These are phyloP conservation scores for Exophiala sideris DNA, from an alignment of 2,329 filamentous ascomycete species.

Conservation along the genomic window DNA sequence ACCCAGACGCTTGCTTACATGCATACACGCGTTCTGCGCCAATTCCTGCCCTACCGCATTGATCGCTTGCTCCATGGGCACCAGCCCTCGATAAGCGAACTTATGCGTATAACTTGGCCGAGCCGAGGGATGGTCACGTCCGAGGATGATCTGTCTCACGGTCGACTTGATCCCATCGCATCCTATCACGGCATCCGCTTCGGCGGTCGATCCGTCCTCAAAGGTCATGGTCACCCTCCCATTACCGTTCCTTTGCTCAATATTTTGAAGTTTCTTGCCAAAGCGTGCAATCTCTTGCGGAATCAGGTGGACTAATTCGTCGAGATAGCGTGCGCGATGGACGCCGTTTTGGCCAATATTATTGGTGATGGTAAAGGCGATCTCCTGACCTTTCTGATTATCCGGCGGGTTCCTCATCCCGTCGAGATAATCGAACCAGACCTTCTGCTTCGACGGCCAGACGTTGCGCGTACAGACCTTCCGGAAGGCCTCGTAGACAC, in stretches of 20 bases:
- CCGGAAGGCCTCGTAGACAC: slow-evolving; percentile 41
- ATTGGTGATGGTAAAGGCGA: slow-evolving; percentile 40
- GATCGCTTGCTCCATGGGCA: slow-evolving; percentile 56
- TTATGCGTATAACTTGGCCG: slow-evolving; percentile 49
- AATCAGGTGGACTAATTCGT: slow-evolving; percentile 48
- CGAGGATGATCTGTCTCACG: slow-evolving; percentile 53
- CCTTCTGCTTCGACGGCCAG: slow-evolving; percentile 34
- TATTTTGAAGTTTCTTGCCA: slow-evolving; percentile 36
- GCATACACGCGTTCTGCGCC: slow-evolving; percentile 43
- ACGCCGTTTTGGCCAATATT: slow-evolving; percentile 32
- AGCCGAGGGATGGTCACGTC: slow-evolving; percentile 41
- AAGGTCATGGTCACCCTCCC: slow-evolving; percentile 41
- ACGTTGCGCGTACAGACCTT: slow-evolving; percentile 32
- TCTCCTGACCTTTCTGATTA: slow-evolving; percentile 35
- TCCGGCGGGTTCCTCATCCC: slow-evolving; percentile 29
- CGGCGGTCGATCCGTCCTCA: slow-evolving; percentile 41
- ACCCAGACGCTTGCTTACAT: slow-evolving; percentile 16
- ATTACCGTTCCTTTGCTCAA: slow-evolving; percentile 9
- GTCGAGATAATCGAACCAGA: slow-evolving; percentile 44
- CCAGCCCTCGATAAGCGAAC: slow-evolving; percentile 59
- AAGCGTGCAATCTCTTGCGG: slow-evolving; percentile 42
- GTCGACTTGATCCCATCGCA: slow-evolving; percentile 64
- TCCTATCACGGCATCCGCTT: slow-evolving; percentile 47
- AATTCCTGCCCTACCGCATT: slow-evolving; percentile 48
- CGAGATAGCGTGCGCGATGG: slow-evolving; percentile 49